Evolutionary conservation across 2,329 filamentous ascomycete genomes (phyloP).

Genomic region (Leptographium wingfieldii): DNA sequence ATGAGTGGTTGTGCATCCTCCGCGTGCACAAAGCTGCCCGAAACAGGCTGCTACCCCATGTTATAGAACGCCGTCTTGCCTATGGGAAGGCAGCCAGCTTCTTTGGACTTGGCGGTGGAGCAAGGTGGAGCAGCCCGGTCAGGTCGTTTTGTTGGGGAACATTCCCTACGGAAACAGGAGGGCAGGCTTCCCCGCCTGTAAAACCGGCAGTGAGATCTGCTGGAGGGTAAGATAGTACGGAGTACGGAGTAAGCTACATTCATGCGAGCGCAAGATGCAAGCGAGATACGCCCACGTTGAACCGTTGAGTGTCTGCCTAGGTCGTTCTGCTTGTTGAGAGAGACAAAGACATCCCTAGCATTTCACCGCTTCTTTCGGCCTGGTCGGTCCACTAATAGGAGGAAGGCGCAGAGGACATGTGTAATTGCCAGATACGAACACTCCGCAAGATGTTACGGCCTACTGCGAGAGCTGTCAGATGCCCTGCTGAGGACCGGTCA

Average conservation of each 20-base stretch:
- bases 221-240: background rate
- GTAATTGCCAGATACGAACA: background rate
- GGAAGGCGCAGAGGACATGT: background rate
- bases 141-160: background rate
- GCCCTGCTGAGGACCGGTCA: background rate
- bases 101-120: background rate
- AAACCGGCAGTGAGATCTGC: background rate
- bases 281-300: background rate
- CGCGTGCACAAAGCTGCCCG: background rate
- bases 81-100: too few relatives aligned
- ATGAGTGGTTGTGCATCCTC: background rate
- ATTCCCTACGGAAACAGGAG: background rate
- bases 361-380: background rate
- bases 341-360: background rate
- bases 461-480: background rate
- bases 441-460: background rate
- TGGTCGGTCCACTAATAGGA: background rate
- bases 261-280: too few relatives aligned
- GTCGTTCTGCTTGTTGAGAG: background rate
- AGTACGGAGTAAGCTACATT: too few relatives aligned
- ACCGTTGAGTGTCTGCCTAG: background rate
- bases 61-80: too few relatives aligned
- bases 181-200: background rate
- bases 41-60: background rate
- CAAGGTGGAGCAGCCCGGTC: background rate